Percentiles rank a stretch among this genome's conserved stretches.
Evolutionary conservation across 139 green algal genomes (phyloP).

Genomic region (Coccomyxa sp.): DNA sequence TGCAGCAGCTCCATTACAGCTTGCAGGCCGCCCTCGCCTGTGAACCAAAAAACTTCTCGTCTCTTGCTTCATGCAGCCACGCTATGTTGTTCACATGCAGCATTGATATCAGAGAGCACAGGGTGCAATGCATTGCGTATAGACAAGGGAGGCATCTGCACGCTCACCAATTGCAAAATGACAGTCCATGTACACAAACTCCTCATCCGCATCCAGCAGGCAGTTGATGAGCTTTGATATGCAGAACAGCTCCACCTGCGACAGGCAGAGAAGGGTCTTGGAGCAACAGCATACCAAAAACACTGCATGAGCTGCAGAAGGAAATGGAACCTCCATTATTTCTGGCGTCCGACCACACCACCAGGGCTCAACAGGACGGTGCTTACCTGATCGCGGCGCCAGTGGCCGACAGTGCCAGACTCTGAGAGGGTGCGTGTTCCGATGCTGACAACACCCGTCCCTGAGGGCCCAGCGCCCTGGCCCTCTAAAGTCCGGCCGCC

Average conservation of each 20-base stretch:
- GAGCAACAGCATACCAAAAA: too few species aligned
- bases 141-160: neutral
- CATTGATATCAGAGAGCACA: neutral
- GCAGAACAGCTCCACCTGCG: conserved; percentile 90
- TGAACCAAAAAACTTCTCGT: neutral
- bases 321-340: too few species aligned
- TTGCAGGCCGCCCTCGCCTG: conserved; percentile 42
- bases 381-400: conserved; percentile 64
- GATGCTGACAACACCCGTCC: conserved; percentile 71
- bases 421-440: conserved; percentile 81
- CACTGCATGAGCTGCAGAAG: too few species aligned
- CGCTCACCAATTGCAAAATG: conserved; percentile 67
- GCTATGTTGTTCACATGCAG: neutral
- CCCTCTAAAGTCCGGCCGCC: conserved; percentile 60
- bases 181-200: conserved; percentile 94
- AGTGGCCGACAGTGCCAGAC: conserved; percentile 74
- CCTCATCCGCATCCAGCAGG: conserved; percentile 90
- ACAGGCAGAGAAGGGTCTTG: neutral
- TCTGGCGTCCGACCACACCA: too few species aligned
- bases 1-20: conserved; percentile 55
- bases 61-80: neutral
- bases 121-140: neutral
- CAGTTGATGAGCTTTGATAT: conserved; percentile 93
- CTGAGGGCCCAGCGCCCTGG: conserved; percentile 39
- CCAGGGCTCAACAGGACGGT: neutral